Conservation (phyloP, 2,329 filamentous ascomycete genomes). For the Ustilaginoidea virens region DNA sequence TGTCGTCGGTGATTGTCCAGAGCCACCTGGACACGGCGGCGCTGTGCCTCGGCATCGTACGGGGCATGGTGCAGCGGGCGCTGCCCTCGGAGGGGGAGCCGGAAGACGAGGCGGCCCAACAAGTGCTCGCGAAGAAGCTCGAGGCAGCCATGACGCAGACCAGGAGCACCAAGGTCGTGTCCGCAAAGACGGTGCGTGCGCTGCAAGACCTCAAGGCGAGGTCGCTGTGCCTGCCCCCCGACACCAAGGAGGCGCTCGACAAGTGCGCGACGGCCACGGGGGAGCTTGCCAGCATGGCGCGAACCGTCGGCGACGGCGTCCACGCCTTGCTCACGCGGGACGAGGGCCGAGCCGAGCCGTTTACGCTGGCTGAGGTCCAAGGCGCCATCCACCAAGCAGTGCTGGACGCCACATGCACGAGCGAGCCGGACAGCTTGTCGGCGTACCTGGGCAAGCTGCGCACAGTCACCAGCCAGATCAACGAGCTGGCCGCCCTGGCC, state of each 20-base stretch:
- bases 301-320: constrained; percentile 50
- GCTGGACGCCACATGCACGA: constrained; percentile 30
- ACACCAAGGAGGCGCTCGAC: constrained; percentile 55
- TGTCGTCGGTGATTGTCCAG: constrained; percentile 62
- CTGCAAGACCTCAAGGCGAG: constrained; percentile 64
- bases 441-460: constrained; percentile 54
- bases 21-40: constrained; percentile 70
- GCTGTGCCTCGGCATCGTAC: constrained; percentile 46
- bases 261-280: constrained; percentile 48
- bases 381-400: constrained; percentile 41
- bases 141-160: constrained; percentile 61
- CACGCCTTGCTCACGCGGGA: constrained; percentile 49
- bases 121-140: constrained; percentile 53
- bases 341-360: constrained; percentile 53
- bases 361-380: constrained; percentile 52
- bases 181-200: constrained; percentile 61
- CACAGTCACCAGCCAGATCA: constrained; percentile 44
- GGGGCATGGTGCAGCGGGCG: constrained; percentile 50
- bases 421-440: constrained; percentile 54
- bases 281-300: constrained; percentile 50
- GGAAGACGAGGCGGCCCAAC: constrained; percentile 51
- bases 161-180: constrained; percentile 69
- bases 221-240: constrained; percentile 55
- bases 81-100: constrained; percentile 27
- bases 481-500: constrained; percentile 56